Evolutionary conservation across 192 early-diverging fungal genomes (phyloP), one percentile per base, ranked within the genome.

Genomic region (Backusella psychrophila): DNA sequence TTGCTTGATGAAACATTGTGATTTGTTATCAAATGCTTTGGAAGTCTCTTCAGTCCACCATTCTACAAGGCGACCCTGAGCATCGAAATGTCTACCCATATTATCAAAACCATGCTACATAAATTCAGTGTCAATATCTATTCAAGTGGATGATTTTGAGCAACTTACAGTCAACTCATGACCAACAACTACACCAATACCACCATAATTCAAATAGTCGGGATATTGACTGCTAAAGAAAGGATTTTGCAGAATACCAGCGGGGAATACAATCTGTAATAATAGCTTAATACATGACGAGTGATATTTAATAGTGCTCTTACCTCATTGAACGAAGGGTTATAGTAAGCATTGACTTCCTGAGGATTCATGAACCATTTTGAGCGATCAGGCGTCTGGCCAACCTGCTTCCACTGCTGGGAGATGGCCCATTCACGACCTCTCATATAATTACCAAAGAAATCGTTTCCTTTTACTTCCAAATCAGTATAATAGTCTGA

Each of bases 1-100:
- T 75, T 93, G 87, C 14, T 91, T 69, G 8, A 92, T 77, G 75
- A 92, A 93, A 66, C 91, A 92, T 66, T 90, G 63, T 3, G 90
- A 66, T 67, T 76, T 74, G 15, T 76, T 68, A 15, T 81, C 81
- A 78, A 92, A 93, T 21, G 83, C 79, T 34, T 76, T 69, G 9
- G 84, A 67, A 0, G 92, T 93, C 42, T 79, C 70, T 31, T 90
- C 87, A 8, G 89, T 89, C 93, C 93, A 95, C 94, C 94, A 95
- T 73, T 86, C 53, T 17, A 67, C 67, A 12, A 82, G 36, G 9
- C 66, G 68, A 41, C 85, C 85, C 35, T 73, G n/a, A 11, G 69
- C 38, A 59, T 90, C 89, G 69, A 79, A 90, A 21, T 77, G 72
- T 3, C 83, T 81, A 39, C 88, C 89, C 19, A 39, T 77, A 52